phyloP scores from a whole-genome alignment of 2,329 filamentous ascomycete genomes.

The Paraphoma sp. region DNA sequence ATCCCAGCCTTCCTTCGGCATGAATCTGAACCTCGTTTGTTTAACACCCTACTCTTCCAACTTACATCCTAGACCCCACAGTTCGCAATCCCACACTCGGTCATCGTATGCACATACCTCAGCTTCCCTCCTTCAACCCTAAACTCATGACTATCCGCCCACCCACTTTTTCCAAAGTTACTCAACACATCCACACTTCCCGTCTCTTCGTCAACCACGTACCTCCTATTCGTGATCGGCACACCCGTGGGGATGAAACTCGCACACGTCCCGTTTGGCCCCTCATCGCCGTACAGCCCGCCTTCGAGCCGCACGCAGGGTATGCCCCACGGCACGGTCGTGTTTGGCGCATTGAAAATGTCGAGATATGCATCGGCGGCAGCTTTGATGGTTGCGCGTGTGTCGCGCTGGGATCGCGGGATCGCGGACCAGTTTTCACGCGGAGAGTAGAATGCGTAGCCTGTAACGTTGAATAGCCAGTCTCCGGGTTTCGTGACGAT shows the following conservation, averaged over 20 bases:
- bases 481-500: slow-evolving; percentile 34
- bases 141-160: slow-evolving; percentile 38
- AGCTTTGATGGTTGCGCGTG: slow-evolving; percentile 17
- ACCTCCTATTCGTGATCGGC: slow-evolving; percentile 26
- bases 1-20: no score
- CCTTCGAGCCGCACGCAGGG: slow-evolving; percentile 36
- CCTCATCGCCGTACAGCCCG: slow-evolving; percentile 29
- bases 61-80: slow-evolving; percentile 19
- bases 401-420: slow-evolving; percentile 13
- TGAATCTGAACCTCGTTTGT: no score
- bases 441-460: slow-evolving; percentile 17
- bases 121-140: slow-evolving; percentile 26
- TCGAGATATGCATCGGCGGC: slow-evolving; percentile 30
- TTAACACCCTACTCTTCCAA: no score
- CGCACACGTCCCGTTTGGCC: slow-evolving; percentile 28
- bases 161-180: slow-evolving; percentile 29
- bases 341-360: slow-evolving; percentile 21
- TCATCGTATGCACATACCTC: slow-evolving; percentile 38
- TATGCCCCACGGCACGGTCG: slow-evolving; percentile 31
- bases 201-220: slow-evolving; percentile 33
- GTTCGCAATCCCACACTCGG: slow-evolving; percentile 30
- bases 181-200: slow-evolving; percentile 29
- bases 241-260: slow-evolving; percentile 31
- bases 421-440: slow-evolving; percentile 26
- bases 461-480: slow-evolving; percentile 35